phyloP scores from a whole-genome alignment of 176 grass and related monocot species.

The Elaeis guineensis region DNA sequence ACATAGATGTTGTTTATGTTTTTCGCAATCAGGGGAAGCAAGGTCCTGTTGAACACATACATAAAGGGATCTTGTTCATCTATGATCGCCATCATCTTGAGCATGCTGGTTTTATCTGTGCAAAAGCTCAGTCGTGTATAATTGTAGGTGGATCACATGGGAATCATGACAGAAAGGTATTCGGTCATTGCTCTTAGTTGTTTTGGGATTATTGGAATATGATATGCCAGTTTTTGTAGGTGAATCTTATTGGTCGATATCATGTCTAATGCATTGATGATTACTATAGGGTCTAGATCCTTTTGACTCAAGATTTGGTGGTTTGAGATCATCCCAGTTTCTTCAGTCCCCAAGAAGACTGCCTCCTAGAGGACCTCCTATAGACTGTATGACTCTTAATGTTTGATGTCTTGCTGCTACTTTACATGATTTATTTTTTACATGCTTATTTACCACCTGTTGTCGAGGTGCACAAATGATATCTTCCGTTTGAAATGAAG shows the following conservation, averaged over 20 bases:
- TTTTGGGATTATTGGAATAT: neutral
- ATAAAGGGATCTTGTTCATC: slow-evolving; percentile 86
- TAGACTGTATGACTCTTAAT: slow-evolving; percentile 51
- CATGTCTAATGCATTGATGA: slow-evolving; percentile 7
- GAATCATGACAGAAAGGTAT: slow-evolving; percentile 47
- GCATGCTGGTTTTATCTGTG: slow-evolving; percentile 96
- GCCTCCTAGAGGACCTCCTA: slow-evolving; percentile 69
- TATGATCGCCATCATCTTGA: slow-evolving; percentile 96
- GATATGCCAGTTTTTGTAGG: too few relatives aligned
- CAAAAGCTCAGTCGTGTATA: slow-evolving; percentile 85
- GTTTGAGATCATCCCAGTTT: slow-evolving; percentile 56
- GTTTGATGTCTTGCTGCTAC: slow-evolving; percentile 4
- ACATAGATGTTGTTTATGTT: neutral
- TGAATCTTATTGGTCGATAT: neutral
- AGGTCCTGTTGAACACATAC: slow-evolving; percentile 96
- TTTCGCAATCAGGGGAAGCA: slow-evolving; percentile 70
- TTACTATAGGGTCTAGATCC: slow-evolving; percentile 49
- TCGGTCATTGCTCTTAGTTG: slow-evolving; percentile 17
- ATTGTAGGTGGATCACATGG: slow-evolving; percentile 77
- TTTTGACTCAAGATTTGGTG: slow-evolving; percentile 55
- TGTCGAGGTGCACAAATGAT: neutral
- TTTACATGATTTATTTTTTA: slow-evolving; percentile 5
- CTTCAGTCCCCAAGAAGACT: slow-evolving; percentile 65
- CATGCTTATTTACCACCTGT: neutral
- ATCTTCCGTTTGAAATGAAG: too few relatives aligned